Evolutionary conservation across 2,329 filamentous ascomycete species (phyloP).

Genomic region (Botrytis hyacinthi): DNA sequence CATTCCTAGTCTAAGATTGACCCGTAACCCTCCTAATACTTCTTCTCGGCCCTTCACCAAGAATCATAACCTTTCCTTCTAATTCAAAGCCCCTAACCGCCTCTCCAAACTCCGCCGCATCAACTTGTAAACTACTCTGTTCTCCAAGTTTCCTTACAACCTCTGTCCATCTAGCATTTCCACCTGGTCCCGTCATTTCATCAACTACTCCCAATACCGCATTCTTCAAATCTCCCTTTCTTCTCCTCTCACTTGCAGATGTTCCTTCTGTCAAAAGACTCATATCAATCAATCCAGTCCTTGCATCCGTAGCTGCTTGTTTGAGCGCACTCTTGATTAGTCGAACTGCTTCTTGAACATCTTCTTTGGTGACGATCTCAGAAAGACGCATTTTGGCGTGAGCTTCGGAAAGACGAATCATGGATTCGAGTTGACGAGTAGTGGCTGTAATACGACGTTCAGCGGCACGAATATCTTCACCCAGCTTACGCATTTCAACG

Average conservation of each 20-base stretch:
- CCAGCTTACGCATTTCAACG: conserved; percentile 91
- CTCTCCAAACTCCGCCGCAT: conserved; percentile 78
- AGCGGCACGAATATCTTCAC: conserved; percentile 78
- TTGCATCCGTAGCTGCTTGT: conserved; percentile 90
- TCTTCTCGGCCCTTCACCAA: conserved; percentile 81
- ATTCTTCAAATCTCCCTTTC: conserved; percentile 79
- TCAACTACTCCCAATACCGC: conserved; percentile 74
- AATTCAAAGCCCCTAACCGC: conserved; percentile 76
- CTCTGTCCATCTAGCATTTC: conserved; percentile 74
- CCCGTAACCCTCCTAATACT: conserved; percentile 74
- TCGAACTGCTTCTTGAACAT: conserved; percentile 87
- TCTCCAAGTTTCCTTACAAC: conserved; percentile 72
- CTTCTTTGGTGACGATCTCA: conserved; percentile 68
- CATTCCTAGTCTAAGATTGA: conserved; percentile 38
- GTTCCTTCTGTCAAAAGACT: conserved; percentile 92
- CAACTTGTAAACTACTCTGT: conserved; percentile 66
- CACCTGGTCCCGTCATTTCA: conserved; percentile 69
- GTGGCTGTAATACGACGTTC: conserved; percentile 98
- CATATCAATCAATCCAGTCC: conserved; percentile 95
- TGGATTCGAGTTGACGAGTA: conserved; percentile 92
- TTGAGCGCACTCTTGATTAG: conserved; percentile 93
- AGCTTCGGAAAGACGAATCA: conserved; percentile 95
- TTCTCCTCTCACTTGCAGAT: conserved; percentile 77
- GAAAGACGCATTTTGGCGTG: conserved; percentile 97
- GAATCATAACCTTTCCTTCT: conserved; percentile 77